Conservation (phyloP, 148 eudicot species). For the Dianthus caryophyllus region DNA sequence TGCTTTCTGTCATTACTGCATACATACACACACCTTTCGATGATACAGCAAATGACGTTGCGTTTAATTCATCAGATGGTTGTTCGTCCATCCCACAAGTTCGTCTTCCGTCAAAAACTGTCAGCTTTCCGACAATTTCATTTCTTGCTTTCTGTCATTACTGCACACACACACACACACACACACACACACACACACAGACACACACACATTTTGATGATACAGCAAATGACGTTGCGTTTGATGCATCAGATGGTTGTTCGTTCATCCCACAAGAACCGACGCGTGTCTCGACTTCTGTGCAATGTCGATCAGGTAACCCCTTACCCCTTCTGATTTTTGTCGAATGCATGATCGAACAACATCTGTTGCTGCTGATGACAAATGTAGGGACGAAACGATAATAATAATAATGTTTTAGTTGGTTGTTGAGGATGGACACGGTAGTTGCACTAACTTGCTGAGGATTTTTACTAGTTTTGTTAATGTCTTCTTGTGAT, state of each 20-base stretch:
- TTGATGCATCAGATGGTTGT: not conserved
- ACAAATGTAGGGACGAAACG: not conserved
- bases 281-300: not conserved
- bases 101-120: too few relatives aligned
- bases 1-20: not conserved
- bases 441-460: constrained; percentile 28
- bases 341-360: not conserved
- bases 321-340: constrained; percentile 1
- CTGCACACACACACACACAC: not conserved
- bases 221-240: not conserved
- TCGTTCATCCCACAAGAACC: not conserved
- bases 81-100: too few relatives aligned
- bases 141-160: not conserved
- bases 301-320: not conserved
- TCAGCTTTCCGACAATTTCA: too few relatives aligned
- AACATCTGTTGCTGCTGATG: not conserved
- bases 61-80: not conserved
- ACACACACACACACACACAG: too few relatives aligned
- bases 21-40: not conserved
- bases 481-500: constrained; percentile 19
- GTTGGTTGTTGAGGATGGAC: constrained; percentile 16
- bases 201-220: not conserved
- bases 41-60: not conserved
- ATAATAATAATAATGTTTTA: not conserved
- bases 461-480: constrained; percentile 6